Evolutionary conservation across 192 early-diverging fungal species (phyloP), one percentile per base, ranked within the genome.

Genomic region (Coemansia sp.): DNA sequence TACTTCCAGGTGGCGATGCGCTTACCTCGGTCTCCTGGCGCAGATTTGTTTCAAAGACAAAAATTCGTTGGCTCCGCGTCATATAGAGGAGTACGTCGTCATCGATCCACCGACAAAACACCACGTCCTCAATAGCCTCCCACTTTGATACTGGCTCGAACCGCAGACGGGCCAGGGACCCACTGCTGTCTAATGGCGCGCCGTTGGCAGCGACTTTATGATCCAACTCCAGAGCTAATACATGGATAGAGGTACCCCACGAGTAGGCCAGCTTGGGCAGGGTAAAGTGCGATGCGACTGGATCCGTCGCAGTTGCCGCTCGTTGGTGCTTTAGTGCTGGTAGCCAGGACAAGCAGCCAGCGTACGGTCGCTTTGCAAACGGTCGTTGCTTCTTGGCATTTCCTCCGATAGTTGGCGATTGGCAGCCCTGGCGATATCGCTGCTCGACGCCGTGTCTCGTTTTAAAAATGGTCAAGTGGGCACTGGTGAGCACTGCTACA

Each of bases 81-180:
- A 83, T 77, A 41, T 70, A 78, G 15, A 83, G 22, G 20, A 83
- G 34, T 9, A 50, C 47, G 4, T 66, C 70, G 20, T 69, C n/a
- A 7, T 78, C 76, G 12, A 83, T 65, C 76, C 76, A 83, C n/a
- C 73, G 76, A 44, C 75, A 83, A 16, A 68, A 59, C 20, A 74
- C 81, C 30, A 83, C 76, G 29, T 83, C 81, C 22, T 74, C 75
- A 10, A 72, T 44, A 3, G 81, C 81, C 5, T 45, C 49, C 81
- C 81, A 83, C 52, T 69, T 69, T 2, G 50, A 16, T 7, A 62
- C 44, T 16, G 38, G 43, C 37, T 76, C 69, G 12, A 78, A 69
- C 45, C 40, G 67, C 24, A 83, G 56, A 5, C 67, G 59, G 11
- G 68, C 68, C 32, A 47, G 22, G 6, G 56, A 27, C 15, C 34